Evolutionary conservation across 768 basidiomycete genomes (phyloP).

Genomic region (Dendrothele bispora): DNA sequence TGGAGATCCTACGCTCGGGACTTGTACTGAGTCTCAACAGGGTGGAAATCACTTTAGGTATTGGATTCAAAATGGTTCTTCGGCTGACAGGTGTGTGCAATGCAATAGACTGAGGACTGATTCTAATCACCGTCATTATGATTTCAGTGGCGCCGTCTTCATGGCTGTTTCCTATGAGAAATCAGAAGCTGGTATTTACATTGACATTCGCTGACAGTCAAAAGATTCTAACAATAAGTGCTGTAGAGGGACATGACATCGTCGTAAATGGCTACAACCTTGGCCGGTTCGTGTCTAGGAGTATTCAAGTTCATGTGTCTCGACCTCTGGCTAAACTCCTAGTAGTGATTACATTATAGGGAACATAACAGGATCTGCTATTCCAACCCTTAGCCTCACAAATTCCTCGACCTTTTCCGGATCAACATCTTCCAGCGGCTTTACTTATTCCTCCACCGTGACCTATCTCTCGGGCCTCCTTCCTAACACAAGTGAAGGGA

Average conservation of each 20-base stretch:
- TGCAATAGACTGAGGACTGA: too few relatives aligned
- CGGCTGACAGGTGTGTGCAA: too few relatives aligned
- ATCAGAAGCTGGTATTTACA: too few relatives aligned
- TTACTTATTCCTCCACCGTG: constrained; percentile 72
- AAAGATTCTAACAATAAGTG: too few relatives aligned
- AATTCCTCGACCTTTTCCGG: constrained; percentile 64
- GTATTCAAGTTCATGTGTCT: not conserved
- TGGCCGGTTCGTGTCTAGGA: constrained; percentile 50
- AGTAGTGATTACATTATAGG: constrained; percentile 80
- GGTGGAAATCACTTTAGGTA: constrained; percentile 91
- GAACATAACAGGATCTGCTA: constrained; percentile 62
- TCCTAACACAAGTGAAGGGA: constrained; percentile 63
- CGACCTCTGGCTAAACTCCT: constrained; percentile 2
- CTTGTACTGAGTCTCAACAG: constrained; percentile 81
- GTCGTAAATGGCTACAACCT: constrained; percentile 78
- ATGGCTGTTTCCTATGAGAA: constrained; percentile 75
- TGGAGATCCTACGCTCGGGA: constrained; percentile 72
- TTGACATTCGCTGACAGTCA: too few relatives aligned
- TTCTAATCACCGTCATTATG: too few relatives aligned
- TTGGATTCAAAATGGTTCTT: constrained; percentile 75
- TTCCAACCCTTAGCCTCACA: constrained; percentile 49
- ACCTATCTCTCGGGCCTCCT: constrained; percentile 70
- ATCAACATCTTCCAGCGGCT: constrained; percentile 60
- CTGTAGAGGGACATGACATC: constrained; percentile 66
- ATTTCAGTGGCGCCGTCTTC: constrained; percentile 76